Percentiles rank a stretch among this genome's conserved stretches.
Conservation (phyloP, 495 filamentous ascomycete genomes). For the Penicillium fimorum region DNA sequence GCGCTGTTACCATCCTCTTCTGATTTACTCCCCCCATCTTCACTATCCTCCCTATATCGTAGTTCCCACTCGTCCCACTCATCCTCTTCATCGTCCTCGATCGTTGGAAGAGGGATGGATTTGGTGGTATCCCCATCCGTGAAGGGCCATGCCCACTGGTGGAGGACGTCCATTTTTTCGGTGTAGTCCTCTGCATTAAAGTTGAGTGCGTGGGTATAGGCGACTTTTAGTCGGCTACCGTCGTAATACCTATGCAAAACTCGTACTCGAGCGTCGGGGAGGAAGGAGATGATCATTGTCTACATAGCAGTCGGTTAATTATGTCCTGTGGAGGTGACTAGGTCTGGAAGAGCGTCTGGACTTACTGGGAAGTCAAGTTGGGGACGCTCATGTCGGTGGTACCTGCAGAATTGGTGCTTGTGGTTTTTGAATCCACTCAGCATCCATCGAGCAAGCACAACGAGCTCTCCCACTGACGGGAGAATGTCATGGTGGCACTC, state of each 20-base stretch:
- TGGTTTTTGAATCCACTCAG: background rate
- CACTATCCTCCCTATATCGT: background rate
- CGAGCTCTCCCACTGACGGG: slow-evolving; percentile 5
- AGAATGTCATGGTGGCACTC: background rate
- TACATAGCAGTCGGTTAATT: background rate
- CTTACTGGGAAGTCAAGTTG: slow-evolving; percentile 10
- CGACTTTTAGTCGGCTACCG: slow-evolving; percentile 1
- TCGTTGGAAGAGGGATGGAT: slow-evolving; percentile 6
- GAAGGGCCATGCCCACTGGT: slow-evolving; percentile 11
- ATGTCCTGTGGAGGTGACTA: background rate
- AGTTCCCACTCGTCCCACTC: slow-evolving; percentile 3
- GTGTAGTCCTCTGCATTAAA: slow-evolving; percentile 7
- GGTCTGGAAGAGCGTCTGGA: background rate
- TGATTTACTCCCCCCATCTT: background rate
- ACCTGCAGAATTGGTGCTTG: background rate
- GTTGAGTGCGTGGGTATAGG: slow-evolving; percentile 2
- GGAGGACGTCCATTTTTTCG: slow-evolving; percentile 3
- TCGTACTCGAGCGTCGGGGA: slow-evolving; percentile 6
- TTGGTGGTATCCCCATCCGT: background rate
- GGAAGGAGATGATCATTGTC: slow-evolving; percentile 15
- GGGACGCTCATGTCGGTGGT: background rate
- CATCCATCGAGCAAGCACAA: slow-evolving; percentile 13
- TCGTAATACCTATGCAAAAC: slow-evolving; percentile 12
- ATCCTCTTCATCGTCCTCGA: slow-evolving; percentile 11
- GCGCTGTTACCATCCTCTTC: background rate